Percentiles rank a stretch among this genome's conserved stretches.
These are phyloP conservation scores for Skeletonema menzelii DNA, from an alignment of 108 stramenopile species.

Conservation along the genomic window DNA sequence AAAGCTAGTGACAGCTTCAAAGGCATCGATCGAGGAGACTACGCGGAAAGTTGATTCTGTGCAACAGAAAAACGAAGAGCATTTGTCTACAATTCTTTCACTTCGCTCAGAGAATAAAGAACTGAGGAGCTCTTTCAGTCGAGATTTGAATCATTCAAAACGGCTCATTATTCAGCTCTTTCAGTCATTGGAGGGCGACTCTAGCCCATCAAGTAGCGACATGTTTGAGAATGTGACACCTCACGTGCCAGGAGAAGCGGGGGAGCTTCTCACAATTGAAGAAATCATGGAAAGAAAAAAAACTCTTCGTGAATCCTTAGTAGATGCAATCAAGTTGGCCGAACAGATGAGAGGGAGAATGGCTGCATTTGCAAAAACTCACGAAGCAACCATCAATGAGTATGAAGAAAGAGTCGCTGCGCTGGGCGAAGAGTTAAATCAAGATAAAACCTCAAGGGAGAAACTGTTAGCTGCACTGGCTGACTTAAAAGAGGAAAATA, in stretches of 20 bases:
- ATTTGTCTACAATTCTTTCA: not conserved
- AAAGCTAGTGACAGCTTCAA: not conserved
- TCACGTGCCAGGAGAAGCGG: not conserved
- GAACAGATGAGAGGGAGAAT: slow-evolving; percentile 14
- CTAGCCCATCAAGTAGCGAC: not conserved
- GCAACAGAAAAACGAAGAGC: not conserved
- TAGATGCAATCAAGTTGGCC: slow-evolving; percentile 12
- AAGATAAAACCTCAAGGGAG: not conserved
- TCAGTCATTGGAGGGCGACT: not conserved
- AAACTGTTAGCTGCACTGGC: slow-evolving; percentile 7
- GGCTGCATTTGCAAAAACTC: slow-evolving; percentile 5
- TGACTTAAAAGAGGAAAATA: slow-evolving; percentile 3
- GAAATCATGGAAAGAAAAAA: slow-evolving; percentile 14
- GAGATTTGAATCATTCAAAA: not conserved
- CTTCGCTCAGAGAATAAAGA: not conserved
- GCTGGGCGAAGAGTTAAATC: not conserved
- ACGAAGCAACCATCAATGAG: slow-evolving; percentile 14
- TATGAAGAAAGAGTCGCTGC: slow-evolving; percentile 10
- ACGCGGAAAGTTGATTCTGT: not conserved
- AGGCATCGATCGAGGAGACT: not conserved
- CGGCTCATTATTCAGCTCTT: not conserved
- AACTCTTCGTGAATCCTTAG: slow-evolving; percentile 7
- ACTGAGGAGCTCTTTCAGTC: not conserved
- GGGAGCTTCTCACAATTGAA: slow-evolving; percentile 10
- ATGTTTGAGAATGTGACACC: not conserved